phyloP scores from a whole-genome alignment of 164 flowering plant species.

The Vitis rotundifolia region DNA sequence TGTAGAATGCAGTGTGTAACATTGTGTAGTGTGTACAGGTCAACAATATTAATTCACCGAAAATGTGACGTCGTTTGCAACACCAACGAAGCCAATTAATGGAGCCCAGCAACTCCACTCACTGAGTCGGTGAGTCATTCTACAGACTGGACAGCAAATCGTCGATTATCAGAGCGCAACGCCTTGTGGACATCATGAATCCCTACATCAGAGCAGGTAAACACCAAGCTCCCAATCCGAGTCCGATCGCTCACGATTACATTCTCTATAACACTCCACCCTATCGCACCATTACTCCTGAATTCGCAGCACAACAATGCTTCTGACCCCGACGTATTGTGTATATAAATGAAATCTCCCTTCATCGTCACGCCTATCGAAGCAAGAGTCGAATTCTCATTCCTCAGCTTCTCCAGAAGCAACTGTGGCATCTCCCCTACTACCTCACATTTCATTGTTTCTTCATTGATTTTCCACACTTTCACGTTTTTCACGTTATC shows the following conservation, averaged over 20 bases:
- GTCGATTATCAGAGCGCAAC: slow-evolving; percentile 7
- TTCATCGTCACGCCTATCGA: slow-evolving; percentile 25
- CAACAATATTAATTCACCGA: no score
- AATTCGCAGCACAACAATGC: slow-evolving; percentile 53
- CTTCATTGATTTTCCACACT: slow-evolving; percentile 50
- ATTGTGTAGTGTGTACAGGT: no score
- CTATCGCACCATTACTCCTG: slow-evolving; percentile 8
- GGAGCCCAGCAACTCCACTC: no score
- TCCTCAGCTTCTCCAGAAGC: slow-evolving; percentile 36
- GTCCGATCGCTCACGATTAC: slow-evolving; percentile 19
- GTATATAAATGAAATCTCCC: slow-evolving; percentile 37
- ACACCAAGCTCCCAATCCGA: slow-evolving; percentile 32
- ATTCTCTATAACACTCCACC: slow-evolving; percentile 47
- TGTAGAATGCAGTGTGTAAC: no score
- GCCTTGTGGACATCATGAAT: slow-evolving; percentile 40
- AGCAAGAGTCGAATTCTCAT: slow-evolving; percentile 8
- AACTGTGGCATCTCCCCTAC: slow-evolving; percentile 55
- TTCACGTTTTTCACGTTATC: slow-evolving; percentile 31
- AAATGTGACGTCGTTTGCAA: no score
- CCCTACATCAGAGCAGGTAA: slow-evolving; percentile 44
- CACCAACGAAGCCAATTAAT: no score
- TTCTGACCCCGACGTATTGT: slow-evolving; percentile 33
- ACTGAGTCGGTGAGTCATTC: no score
- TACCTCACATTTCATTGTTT: slow-evolving; percentile 18
- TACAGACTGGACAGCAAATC: slow-evolving; percentile 7